Evolutionary conservation across 169 alveolate species (phyloP).

Genomic region (Cryptosporidium meleagridis): DNA sequence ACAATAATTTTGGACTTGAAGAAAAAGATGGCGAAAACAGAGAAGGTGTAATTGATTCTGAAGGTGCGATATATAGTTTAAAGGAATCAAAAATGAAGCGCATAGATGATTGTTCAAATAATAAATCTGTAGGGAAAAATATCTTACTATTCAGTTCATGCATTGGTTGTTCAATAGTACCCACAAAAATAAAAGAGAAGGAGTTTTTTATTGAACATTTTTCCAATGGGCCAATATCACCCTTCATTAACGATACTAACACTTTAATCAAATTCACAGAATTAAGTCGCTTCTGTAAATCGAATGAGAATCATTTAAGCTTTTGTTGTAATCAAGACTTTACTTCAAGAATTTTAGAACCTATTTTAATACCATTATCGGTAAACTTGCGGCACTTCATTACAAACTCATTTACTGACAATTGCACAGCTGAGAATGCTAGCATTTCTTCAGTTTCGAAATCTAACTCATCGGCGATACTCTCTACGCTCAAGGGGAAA

Average conservation of each 20-base stretch:
- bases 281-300: neutral
- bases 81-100: neutral
- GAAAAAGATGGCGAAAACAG: neutral
- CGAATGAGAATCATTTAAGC: neutral
- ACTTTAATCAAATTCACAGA: neutral
- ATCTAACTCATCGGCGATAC: conserved; percentile 31
- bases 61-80: neutral
- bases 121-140: neutral
- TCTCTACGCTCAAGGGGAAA: conserved; percentile 26
- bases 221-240: neutral
- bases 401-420: neutral
- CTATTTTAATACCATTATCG: conserved; percentile 49
- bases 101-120: neutral
- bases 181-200: neutral
- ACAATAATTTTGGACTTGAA: neutral
- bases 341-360: neutral
- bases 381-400: conserved; percentile 32
- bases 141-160: conserved; percentile 5
- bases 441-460: neutral
- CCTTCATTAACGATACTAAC: neutral
- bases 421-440: neutral
- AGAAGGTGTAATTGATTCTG: neutral
- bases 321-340: neutral
- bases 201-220: neutral
- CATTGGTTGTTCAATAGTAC: neutral